Conservation (phyloP, 257 asterid species). For the Jaltomata sinuosa region DNA sequence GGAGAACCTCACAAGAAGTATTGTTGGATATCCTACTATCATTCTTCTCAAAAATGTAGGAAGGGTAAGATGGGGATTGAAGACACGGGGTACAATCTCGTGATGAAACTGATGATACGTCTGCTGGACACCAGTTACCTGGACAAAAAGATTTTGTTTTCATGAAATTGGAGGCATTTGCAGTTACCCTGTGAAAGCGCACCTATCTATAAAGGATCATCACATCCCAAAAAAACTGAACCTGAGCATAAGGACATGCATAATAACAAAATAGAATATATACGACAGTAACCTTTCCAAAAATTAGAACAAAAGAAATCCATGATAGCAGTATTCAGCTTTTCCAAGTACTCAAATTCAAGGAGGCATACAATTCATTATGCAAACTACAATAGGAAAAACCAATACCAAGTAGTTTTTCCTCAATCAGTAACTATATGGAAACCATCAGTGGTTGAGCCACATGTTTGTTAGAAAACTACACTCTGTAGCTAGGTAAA, state of each 20-base stretch:
- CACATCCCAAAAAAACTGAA: background rate
- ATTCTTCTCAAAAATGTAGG: constrained; percentile 53
- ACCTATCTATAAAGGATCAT: background rate
- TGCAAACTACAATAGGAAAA: background rate
- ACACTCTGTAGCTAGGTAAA: no score
- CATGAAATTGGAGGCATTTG: background rate
- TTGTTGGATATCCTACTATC: constrained; percentile 73
- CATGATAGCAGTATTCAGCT: background rate
- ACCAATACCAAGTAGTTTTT: background rate
- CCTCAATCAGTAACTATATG: background rate
- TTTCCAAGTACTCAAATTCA: background rate
- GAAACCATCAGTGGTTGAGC: no score
- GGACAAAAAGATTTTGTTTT: constrained; percentile 9
- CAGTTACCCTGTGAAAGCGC: background rate
- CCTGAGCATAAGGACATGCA: background rate
- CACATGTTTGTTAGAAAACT: no score
- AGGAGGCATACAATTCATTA: background rate
- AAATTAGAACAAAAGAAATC: background rate
- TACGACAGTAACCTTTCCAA: background rate
- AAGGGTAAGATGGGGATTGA: constrained; percentile 46
- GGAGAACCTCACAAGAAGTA: constrained; percentile 74
- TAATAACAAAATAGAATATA: background rate
- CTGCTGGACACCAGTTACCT: constrained; percentile 90
- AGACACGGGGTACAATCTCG: constrained; percentile 53
- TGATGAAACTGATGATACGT: constrained; percentile 85